Evolutionary conservation across 208 protist species (phyloP), one percentile per base, ranked within the genome.

Genomic region (Leishmania turanica): DNA sequence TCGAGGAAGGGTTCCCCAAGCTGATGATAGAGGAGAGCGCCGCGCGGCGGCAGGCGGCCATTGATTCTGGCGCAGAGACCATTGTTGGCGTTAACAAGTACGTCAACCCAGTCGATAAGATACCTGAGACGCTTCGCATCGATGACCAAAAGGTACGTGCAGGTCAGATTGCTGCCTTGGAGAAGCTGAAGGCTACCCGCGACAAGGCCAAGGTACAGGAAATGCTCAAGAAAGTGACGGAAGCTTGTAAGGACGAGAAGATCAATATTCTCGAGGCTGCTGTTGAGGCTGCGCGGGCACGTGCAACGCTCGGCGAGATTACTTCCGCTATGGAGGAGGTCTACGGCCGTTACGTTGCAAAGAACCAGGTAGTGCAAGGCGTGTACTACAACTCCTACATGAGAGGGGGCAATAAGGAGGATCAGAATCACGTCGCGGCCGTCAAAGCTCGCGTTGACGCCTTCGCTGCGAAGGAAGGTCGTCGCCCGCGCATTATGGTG

Each of bases 61-160:
- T 99, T 81, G 97, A 99, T 84, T 92, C 91, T 45, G 94, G 88
- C 24, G 64, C 79, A 24, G 94, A 99, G 82, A 86, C 97, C 0
- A 99, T 99, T 77, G 97, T 99, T 17, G 98, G 98, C 69, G 97
- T 99, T 6, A 99, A 99, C 89, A 99, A 99, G 86, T 98, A 93
- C 86, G 40, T 86, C 40, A 85, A 87, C 53, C 87, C 70, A 8
- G 88, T 96, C 56, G 85, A 98, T 47, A 89, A 91, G 47, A 81
- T 87, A 53, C 64, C 91, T 19, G 95, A 98, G 66, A 93, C 98
- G 15, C 89, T 94, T 21, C 80, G 84, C 34, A 99, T 99, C 78
- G 98, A 99, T 87, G 99, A 99, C 80, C 82, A 88, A 42, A 86
- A 86, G 53, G 97, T 99, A 45, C 89, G 87, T 51, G 68, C 85